Evolutionary conservation across 768 basidiomycete genomes (phyloP), one percentile per base, ranked within the genome.

Genomic region (Baorangia bicolor): DNA sequence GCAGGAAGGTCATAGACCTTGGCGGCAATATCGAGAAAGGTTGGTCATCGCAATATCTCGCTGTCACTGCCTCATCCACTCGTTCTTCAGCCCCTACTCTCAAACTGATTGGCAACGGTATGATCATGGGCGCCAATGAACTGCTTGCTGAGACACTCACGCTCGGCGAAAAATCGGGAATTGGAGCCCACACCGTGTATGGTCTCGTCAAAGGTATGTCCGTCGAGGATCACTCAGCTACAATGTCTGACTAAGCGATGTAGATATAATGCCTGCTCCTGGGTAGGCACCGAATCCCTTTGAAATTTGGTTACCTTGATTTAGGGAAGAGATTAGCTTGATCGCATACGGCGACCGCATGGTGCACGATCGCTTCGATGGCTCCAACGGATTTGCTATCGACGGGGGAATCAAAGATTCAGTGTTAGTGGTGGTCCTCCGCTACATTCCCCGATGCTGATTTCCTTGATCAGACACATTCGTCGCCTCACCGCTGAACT

Each of bases 391-490:
- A 13, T 94, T 96, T 69, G 75, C 85, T 13, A 82, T 94, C 45
- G 86, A 90, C 44, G 89, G 90, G n/a, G 93, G 92, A 18, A 84
- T 95, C 64, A 93, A 92, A 65, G 93, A 94, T 65, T 87, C 90
- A 0, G 73, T 80, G 79, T 85, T 45, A 33, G 80, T 75, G 11
- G 5, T 49, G 5, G 11, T 33, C 18, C 55, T 30, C 28, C 12
- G 31, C 23, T 51, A 8, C 8, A 50, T 49, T 28, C 27, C 59
- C 9, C 3, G 6, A 40, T 59, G 40, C 45, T 51, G 28, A 64
- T 21, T 18, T 53, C 55, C 12, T 31, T 49, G 21, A 35, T n/a
- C 57, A 83, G 82, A 25, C 87, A 88, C 66, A 85, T 93, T 50
- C 86, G 88, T 52, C 80, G 78, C 46, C 76, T 94, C 10, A 83